Conservation (phyloP, 1,284 basidiomycete species). For the Ceratobasidium sp. region DNA sequence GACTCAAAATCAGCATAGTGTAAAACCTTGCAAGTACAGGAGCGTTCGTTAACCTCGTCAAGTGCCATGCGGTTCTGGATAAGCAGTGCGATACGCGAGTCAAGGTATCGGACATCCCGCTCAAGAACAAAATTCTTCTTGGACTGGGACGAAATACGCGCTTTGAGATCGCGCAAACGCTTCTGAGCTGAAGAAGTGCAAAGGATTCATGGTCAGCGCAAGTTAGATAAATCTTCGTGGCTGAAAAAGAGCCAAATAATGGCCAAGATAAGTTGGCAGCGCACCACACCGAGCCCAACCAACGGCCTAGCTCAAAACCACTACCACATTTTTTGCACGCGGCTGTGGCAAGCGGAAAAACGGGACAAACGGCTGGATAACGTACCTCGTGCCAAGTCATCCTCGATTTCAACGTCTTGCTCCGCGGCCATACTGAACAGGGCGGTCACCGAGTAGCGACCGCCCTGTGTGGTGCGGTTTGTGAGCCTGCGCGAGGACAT, state of each 20-base stretch:
- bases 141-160: constrained; percentile 96
- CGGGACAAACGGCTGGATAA: constrained; percentile 43
- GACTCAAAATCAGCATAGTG: not conserved
- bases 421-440: constrained; percentile 98
- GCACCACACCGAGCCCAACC: not conserved
- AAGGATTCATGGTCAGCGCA: not conserved
- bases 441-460: constrained; percentile 90
- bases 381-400: constrained; percentile 92
- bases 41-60: constrained; percentile 60
- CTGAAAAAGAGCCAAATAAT: not conserved
- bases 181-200: constrained; percentile 76
- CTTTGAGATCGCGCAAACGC: constrained; percentile 91
- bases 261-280: not conserved
- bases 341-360: constrained; percentile 3
- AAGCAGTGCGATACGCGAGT: constrained; percentile 94
- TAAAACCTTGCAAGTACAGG: not conserved
- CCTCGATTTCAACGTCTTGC: constrained; percentile 98
- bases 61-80: constrained; percentile 98
- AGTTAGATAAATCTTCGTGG: not conserved
- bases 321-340: not conserved
- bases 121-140: constrained; percentile 99
- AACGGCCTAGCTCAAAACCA: not conserved
- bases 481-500: constrained; percentile 59
- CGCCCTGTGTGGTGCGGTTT: constrained; percentile 85
- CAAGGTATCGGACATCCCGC: constrained; percentile 96